Conservation (phyloP, 169 alveolate species). For the Theileria luwenshuni region DNA sequence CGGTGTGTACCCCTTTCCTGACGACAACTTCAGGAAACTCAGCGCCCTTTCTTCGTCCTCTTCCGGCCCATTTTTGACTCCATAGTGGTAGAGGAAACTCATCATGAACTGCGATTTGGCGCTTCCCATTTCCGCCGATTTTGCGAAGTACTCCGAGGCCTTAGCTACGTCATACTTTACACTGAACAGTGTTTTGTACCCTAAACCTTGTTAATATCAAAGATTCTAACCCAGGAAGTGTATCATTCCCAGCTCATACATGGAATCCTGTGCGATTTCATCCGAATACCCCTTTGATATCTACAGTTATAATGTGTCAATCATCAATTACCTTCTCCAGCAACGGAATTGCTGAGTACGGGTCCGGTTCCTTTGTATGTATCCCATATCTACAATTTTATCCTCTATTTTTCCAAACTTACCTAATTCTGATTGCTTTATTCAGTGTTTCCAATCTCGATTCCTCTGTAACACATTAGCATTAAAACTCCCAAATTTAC, state of each 20-base stretch:
- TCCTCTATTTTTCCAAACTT: not conserved
- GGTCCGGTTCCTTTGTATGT: conserved; percentile 3
- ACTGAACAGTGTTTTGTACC: conserved; percentile 23
- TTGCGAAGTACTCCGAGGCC: conserved; percentile 44
- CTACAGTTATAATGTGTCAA: conserved; percentile 14
- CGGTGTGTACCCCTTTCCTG: conserved; percentile 29
- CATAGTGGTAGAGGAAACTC: conserved; percentile 40
- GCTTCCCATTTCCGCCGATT: conserved; percentile 46
- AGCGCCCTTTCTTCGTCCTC: conserved; percentile 17
- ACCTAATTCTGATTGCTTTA: conserved; percentile 51
- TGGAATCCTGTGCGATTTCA: conserved; percentile 39
- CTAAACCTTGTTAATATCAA: not conserved
- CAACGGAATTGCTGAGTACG: conserved; percentile 25
- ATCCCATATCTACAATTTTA: conserved; percentile 39
- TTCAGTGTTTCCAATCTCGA: conserved; percentile 19
- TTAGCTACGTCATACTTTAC: conserved; percentile 29
- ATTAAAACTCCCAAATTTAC: not conserved
- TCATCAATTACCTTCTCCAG: conserved; percentile 36
- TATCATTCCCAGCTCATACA: conserved; percentile 51
- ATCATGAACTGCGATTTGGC: conserved; percentile 37
- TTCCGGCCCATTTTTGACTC: conserved; percentile 17
- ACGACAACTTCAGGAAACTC: conserved; percentile 34
- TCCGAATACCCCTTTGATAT: conserved; percentile 44
- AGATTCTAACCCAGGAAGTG: conserved; percentile 39
- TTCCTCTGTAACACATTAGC: not conserved